Conservation (phyloP, 306 rosid species). For the Senna siamea region DNA sequence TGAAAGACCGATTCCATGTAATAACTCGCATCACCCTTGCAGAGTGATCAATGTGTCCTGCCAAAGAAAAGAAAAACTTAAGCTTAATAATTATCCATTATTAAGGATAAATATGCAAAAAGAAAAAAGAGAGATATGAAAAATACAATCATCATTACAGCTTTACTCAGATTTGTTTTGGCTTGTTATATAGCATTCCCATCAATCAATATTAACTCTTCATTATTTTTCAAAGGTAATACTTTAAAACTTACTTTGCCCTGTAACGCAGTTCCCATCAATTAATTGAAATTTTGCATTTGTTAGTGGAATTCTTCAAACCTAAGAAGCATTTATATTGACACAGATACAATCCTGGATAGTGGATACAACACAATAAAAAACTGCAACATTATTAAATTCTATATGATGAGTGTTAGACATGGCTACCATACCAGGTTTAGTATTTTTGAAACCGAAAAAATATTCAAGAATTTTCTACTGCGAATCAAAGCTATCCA, state of each 20-base stretch:
- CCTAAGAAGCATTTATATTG: no score
- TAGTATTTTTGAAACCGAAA: neutral
- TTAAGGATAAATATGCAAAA: neutral
- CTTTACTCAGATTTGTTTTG: neutral
- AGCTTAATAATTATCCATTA: neutral
- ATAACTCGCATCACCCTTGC: conserved; percentile 77
- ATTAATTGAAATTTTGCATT: neutral
- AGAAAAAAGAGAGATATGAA: neutral
- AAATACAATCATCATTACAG: neutral
- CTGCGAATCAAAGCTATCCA: neutral
- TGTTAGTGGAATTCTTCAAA: neutral
- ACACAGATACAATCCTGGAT: no score
- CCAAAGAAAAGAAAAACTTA: neutral
- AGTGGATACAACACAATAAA: no score
- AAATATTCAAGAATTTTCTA: neutral
- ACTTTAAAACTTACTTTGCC: neutral
- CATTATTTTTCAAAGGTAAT: neutral
- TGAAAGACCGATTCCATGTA: conserved; percentile 75
- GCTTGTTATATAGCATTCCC: neutral
- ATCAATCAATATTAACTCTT: neutral
- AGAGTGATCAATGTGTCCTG: conserved; percentile 80
- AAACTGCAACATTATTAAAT: no score
- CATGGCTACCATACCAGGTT: neutral
- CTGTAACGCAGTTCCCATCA: neutral
- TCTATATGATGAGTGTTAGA: no score